Percentiles rank a stretch among this genome's conserved stretches.
These are phyloP conservation scores for Marasmius fiardii DNA, from an alignment of 1,284 basidiomycete species.

Conservation along the genomic window DNA sequence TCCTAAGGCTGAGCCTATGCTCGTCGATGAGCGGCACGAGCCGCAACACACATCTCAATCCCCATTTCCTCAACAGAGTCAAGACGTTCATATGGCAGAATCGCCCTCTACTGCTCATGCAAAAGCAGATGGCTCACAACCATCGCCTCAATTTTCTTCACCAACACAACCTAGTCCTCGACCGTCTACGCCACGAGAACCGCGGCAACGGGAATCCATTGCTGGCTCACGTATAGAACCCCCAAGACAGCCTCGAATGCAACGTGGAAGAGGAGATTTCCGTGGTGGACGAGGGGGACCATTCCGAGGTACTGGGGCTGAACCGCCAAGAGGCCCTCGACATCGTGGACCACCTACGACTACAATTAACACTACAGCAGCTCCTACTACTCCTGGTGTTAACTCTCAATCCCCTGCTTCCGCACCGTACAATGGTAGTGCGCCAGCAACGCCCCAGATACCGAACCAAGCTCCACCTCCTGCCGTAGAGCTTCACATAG, in stretches of 20 bases:
- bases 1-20: neutral
- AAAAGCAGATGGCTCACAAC: neutral
- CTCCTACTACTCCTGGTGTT: neutral
- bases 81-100: neutral
- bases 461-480: neutral
- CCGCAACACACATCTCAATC: neutral
- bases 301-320: neutral
- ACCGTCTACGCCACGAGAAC: neutral
- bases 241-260: slow-evolving; percentile 1
- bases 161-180: neutral
- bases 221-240: neutral
- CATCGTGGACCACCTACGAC: neutral
- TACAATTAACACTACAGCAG: neutral
- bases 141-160: neutral
- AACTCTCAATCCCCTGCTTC: neutral
- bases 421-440: neutral
- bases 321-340: neutral
- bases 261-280: slow-evolving; percentile 4
- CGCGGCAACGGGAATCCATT: neutral
- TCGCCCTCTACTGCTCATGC: neutral
- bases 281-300: neutral
- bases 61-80: neutral
- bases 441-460: neutral
- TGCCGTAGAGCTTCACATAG: neutral
- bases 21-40: no score